phyloP scores from a whole-genome alignment of 2,329 filamentous ascomycete species.

The Madurella mycetomatis region DNA sequence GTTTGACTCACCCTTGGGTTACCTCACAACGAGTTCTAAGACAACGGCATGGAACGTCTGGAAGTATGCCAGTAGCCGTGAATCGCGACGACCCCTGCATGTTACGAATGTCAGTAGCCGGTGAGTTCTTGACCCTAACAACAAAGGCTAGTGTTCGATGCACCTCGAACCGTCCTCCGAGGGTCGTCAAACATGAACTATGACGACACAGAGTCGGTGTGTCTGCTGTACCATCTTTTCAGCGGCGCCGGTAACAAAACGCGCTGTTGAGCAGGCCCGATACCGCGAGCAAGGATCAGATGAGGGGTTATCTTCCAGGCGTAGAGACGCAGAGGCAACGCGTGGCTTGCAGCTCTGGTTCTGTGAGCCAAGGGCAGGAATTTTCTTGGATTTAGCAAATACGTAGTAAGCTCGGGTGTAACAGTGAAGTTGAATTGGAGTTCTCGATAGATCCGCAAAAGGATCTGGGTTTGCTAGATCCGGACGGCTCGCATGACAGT shows the following conservation, averaged over 20 bases:
- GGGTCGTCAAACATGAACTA: too few species aligned
- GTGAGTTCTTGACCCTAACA: not conserved
- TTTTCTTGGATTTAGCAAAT: too few species aligned
- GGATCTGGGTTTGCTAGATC: conserved; percentile 9
- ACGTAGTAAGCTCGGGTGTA: not conserved
- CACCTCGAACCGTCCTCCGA: not conserved
- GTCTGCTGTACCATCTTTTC: conserved; percentile 4
- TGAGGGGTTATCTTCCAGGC: not conserved
- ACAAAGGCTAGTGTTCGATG: not conserved
- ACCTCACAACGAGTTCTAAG: not conserved
- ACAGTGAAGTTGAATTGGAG: not conserved
- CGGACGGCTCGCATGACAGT: conserved; percentile 1
- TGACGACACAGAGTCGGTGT: not conserved
- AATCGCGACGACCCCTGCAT: not conserved
- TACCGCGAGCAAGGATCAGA: not conserved
- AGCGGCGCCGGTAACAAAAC: not conserved
- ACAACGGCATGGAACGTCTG: not conserved
- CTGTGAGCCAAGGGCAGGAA: not conserved
- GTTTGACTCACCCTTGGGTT: not conserved
- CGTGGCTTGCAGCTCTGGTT: conserved; percentile 4
- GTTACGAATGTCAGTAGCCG: not conserved
- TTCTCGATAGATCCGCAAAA: not conserved
- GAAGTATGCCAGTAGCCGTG: conserved; percentile 11
- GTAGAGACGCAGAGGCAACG: not conserved
- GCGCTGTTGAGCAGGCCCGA: not conserved